phyloP scores from a whole-genome alignment of 345 rosid species.

The Iberis pinnata region DNA sequence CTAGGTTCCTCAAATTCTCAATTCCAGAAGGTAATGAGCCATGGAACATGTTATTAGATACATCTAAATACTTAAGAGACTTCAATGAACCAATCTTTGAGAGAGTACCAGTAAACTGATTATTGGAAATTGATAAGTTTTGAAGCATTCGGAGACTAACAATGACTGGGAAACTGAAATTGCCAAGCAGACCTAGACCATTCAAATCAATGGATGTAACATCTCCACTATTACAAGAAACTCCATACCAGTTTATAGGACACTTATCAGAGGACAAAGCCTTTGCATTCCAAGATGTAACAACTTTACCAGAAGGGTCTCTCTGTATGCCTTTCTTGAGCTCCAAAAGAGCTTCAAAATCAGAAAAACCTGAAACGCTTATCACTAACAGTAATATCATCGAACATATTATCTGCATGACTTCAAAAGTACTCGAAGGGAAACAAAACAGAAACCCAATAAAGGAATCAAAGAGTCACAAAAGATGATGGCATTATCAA shows the following conservation, averaged over 20 bases:
- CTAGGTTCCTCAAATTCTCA: constrained; percentile 35
- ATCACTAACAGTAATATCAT: constrained; percentile 34
- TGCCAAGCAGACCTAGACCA: constrained; percentile 55
- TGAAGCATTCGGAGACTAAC: constrained; percentile 45
- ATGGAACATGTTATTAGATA: constrained; percentile 48
- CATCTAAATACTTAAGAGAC: constrained; percentile 52
- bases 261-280: constrained; percentile 59
- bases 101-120: constrained; percentile 61
- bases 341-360: constrained; percentile 67
- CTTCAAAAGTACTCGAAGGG: too few relatives aligned
- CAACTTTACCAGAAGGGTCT: constrained; percentile 51
- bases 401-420: constrained; percentile 53
- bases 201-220: constrained; percentile 56
- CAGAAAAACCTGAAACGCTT: constrained; percentile 46
- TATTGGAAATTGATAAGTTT: constrained; percentile 58
- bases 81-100: constrained; percentile 46
- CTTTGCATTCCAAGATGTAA: constrained; percentile 65
- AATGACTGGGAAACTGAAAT: constrained; percentile 56
- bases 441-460: too few relatives aligned
- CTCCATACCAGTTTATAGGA: constrained; percentile 72
- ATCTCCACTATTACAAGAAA: constrained; percentile 49
- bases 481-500: too few relatives aligned
- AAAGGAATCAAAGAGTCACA: too few relatives aligned
- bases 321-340: constrained; percentile 56
- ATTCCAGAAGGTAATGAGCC: constrained; percentile 49